A percentile compares a stretch with the other conserved stretches of the same genome.
Conservation (phyloP, 495 filamentous ascomycete genomes). For the Penicillium pancosmium region DNA sequence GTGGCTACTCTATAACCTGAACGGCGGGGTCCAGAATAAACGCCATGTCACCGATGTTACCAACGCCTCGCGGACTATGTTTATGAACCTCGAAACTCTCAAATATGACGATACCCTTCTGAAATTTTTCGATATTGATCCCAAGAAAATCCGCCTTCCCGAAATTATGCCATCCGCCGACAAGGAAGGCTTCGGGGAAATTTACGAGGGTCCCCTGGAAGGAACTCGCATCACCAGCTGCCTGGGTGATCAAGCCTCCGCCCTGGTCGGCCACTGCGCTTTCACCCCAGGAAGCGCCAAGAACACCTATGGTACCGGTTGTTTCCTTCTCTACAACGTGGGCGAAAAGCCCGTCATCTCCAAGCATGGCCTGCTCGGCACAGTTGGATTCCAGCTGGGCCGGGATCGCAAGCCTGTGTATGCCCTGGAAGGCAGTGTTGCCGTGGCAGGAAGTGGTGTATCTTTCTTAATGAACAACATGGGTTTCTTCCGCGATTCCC, state of each 20-base stretch:
- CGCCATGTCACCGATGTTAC: constrained; percentile 86
- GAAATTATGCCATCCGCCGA: constrained; percentile 87
- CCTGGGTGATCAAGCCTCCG: constrained; percentile 90
- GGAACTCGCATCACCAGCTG: constrained; percentile 84
- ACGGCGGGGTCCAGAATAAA: constrained; percentile 72
- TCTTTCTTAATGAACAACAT: constrained; percentile 92
- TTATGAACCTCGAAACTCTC: constrained; percentile 87
- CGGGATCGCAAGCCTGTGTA: constrained; percentile 74
- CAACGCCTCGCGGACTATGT: constrained; percentile 95
- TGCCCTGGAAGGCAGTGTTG: constrained; percentile 90
- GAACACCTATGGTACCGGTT: constrained; percentile 96
- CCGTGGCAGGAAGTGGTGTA: constrained; percentile 86
- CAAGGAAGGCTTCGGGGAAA: constrained; percentile 69
- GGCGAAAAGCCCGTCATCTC: constrained; percentile 90
- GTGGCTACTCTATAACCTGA: constrained; percentile 90
- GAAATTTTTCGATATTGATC: constrained; percentile 80
- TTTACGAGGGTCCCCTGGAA: constrained; percentile 67
- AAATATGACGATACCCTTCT: constrained; percentile 84
- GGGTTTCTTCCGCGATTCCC: constrained; percentile 76
- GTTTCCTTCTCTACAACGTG: constrained; percentile 94
- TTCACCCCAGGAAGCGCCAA: constrained; percentile 88
- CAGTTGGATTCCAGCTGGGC: constrained; percentile 77
- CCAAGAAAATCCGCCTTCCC: constrained; percentile 74
- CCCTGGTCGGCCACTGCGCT: constrained; percentile 88
- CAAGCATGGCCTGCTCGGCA: constrained; percentile 83